These are phyloP conservation scores for Pseudozyma sp. DNA, from an alignment of 1,284 basidiomycete species.

Conservation along the genomic window DNA sequence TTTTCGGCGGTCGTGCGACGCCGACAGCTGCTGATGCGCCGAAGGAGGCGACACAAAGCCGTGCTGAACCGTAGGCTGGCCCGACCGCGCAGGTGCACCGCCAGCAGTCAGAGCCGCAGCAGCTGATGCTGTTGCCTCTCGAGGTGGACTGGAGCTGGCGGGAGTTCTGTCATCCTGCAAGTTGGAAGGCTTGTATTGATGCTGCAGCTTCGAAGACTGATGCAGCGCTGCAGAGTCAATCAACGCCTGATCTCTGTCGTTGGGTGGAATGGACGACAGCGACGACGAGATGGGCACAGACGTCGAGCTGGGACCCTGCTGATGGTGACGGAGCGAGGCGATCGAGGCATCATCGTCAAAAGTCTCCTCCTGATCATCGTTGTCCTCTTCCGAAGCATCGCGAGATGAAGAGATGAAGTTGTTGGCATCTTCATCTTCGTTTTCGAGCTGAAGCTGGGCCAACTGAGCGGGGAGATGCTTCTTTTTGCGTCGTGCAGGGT, in stretches of 20 bases:
- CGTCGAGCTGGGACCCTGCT: slow-evolving; percentile 28
- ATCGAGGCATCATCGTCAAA: slow-evolving; percentile 53
- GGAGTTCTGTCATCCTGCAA: slow-evolving; percentile 39
- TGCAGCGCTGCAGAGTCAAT: slow-evolving; percentile 47
- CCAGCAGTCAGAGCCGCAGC: slow-evolving; percentile 5
- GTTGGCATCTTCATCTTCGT: slow-evolving; percentile 40
- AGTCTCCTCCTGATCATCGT: slow-evolving; percentile 53
- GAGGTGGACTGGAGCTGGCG: slow-evolving; percentile 50
- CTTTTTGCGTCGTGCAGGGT: slow-evolving; percentile 50
- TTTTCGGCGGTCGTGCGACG: slow-evolving; percentile 22
- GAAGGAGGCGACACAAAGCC: slow-evolving; percentile 22
- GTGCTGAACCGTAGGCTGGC: slow-evolving; percentile 27
- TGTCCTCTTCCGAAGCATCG: slow-evolving; percentile 56
- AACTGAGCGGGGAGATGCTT: slow-evolving; percentile 51
- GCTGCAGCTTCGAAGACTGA: slow-evolving; percentile 43
- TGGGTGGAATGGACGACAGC: slow-evolving; percentile 44
- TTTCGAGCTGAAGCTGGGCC: slow-evolving; percentile 49
- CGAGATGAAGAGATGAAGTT: slow-evolving; percentile 53
- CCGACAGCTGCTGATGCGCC: slow-evolving; percentile 19
- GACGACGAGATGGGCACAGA: slow-evolving; percentile 45
- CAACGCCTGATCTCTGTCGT: slow-evolving; percentile 47
- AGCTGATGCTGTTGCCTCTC: slow-evolving; percentile 10
- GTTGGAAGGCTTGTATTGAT: slow-evolving; percentile 26
- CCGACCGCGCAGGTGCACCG: slow-evolving; percentile 4
- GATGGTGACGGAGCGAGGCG: slow-evolving; percentile 46